Percentiles rank a stretch among this genome's conserved stretches.
Evolutionary conservation across 2,329 filamentous ascomycete genomes (phyloP).

Genomic region (Achaetomium macrosporum): DNA sequence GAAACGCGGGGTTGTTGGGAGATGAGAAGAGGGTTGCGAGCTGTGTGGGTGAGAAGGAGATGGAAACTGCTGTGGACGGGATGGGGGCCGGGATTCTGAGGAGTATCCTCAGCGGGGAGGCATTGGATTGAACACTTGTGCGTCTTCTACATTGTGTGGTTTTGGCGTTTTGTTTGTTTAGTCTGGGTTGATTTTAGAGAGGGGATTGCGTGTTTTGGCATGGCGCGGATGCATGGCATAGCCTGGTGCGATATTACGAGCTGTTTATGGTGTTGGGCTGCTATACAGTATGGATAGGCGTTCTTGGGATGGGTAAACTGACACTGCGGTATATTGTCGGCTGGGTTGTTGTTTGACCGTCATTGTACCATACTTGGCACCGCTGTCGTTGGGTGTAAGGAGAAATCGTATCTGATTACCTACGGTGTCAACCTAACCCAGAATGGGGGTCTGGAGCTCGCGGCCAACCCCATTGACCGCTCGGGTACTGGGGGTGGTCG

Average conservation of each 20-base stretch:
- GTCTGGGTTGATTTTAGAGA: neutral
- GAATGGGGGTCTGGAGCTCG: too few species aligned
- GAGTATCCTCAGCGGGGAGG: conserved; percentile 57
- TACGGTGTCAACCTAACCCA: too few species aligned
- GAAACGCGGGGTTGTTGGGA: conserved; percentile 21
- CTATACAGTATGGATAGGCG: too few species aligned
- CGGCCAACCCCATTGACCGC: too few species aligned
- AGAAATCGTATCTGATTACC: too few species aligned
- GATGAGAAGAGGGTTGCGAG: conserved; percentile 78
- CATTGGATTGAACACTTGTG: conserved; percentile 38
- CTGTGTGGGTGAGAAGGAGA: conserved; percentile 73
- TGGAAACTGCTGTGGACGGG: conserved; percentile 63
- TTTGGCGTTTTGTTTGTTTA: neutral
- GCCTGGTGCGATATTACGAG: neutral
- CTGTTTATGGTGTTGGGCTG: too few species aligned
- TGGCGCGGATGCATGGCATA: neutral
- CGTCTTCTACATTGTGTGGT: neutral
- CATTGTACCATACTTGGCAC: too few species aligned
- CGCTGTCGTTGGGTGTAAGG: too few species aligned
- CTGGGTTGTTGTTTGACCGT: too few species aligned
- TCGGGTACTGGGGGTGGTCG: too few species aligned
- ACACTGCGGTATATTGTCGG: too few species aligned
- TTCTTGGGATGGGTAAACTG: too few species aligned
- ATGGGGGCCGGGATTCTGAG: conserved; percentile 55
- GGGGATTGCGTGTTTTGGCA: neutral